Conservation (phyloP, 768 basidiomycete species). For the Podaxis sp. region DNA sequence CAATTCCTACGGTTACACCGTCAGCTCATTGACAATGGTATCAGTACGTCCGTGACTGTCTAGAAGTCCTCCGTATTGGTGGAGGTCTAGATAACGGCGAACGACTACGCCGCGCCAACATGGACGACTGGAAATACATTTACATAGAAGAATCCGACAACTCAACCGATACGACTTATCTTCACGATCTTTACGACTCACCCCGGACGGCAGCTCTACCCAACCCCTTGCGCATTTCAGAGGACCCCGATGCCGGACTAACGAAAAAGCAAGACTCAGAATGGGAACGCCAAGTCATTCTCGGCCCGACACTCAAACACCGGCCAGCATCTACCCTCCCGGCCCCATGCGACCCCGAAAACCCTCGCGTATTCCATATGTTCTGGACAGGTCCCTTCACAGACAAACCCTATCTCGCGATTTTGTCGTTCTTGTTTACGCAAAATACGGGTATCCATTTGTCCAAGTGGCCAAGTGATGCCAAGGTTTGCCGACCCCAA, state of each 20-base stretch:
- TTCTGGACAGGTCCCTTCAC: conserved; percentile 98
- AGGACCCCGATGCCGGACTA: conserved; percentile 55
- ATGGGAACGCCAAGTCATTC: conserved; percentile 55
- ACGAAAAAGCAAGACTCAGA: conserved; percentile 54
- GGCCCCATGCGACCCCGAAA: conserved; percentile 67
- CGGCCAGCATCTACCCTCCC: conserved; percentile 39
- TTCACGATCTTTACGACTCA: conserved; percentile 11
- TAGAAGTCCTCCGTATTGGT: conserved; percentile 86
- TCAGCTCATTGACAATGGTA: neutral
- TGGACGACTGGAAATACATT: conserved; percentile 80
- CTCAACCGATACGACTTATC: conserved; percentile 24
- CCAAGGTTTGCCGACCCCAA: conserved; percentile 75
- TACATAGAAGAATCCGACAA: conserved; percentile 56
- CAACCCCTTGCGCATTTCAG: conserved; percentile 17
- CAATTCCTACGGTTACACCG: conserved; percentile 9
- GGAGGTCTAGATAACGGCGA: conserved; percentile 80
- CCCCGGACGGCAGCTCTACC: conserved; percentile 15
- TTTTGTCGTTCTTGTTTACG: conserved; percentile 90
- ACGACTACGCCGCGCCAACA: conserved; percentile 67
- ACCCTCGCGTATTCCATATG: conserved; percentile 88
- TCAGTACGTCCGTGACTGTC: conserved; percentile 93
- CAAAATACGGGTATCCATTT: conserved; percentile 86
- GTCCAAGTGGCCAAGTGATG: conserved; percentile 35
- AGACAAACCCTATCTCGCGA: conserved; percentile 93
- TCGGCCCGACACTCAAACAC: conserved; percentile 48